Base-by-base conservation (phyloP, 2,329 filamentous ascomycete species). In the Leptodontidium sp. region DNA sequence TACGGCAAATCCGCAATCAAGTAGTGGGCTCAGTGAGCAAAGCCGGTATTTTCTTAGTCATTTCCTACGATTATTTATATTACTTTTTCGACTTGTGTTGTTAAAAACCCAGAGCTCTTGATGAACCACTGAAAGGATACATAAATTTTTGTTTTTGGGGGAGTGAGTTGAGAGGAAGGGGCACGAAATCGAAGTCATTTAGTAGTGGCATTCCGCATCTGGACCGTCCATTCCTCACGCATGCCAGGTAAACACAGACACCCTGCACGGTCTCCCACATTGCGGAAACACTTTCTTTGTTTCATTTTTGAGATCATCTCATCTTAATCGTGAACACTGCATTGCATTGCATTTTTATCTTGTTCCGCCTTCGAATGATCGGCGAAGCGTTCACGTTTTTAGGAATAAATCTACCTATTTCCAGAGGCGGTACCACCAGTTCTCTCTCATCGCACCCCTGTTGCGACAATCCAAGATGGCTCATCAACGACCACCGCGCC, bases 171-270 rank as follows among this genome's bases (percentile, higher is more conserved):
- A n/a, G n/a, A 26, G 26, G 14, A 7, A 43, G 9, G 35, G 32
- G 45, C n/a, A n/a, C 17, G 2, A 35, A 24, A 26, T 59, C 14
- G 9, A 21, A 45, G 24, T 29, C 43, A 43, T 45, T 21, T 17
- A 15, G 35, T 52, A n/a, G 4, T 62, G 15, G 49, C 57, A 68
- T 67, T 69, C 67, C 65, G 29, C 53, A 63, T 68, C 52, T 5
- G 64, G 55, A 64, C 35, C 14, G 17, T 26, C 26, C 69, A 70
- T 73, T 73, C 71, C 69, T 71, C 65, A 52, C 24, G 35, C 52
- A 55, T 65, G 21, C 40, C 21, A 43, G 35, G 57, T 63, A 53
- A 67, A 67, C 66, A 68, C 32, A 47, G 40, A 32, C 35, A 35
- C 52, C 17, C 40, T 24, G n/a, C 24, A 15, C 29, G 45, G 35